These are phyloP conservation scores for Trichoderma sp. DNA, from an alignment of 2,329 filamentous ascomycete species.

Conservation along the genomic window DNA sequence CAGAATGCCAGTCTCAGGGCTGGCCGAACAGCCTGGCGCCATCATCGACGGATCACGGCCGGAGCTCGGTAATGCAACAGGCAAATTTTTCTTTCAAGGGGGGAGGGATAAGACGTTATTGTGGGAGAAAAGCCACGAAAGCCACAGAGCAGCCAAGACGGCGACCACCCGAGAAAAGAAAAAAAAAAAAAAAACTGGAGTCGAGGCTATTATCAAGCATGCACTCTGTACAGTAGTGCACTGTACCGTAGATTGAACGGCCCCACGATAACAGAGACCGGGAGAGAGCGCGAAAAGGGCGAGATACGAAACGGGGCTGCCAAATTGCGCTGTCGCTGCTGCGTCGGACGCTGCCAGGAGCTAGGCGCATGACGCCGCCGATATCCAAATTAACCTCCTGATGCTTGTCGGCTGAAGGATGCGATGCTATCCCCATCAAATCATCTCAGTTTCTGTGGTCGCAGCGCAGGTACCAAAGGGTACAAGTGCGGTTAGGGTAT, in stretches of 20 bases:
- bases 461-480: neutral
- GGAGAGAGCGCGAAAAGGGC: neutral
- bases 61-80: constrained; percentile 1
- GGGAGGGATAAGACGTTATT: neutral
- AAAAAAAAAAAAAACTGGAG: too few species aligned
- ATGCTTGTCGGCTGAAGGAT: neutral
- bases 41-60: neutral
- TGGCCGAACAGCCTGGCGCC: neutral
- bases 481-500: neutral
- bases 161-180: neutral
- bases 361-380: neutral
- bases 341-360: neutral
- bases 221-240: neutral
- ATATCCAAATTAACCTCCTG: neutral
- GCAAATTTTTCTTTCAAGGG: neutral
- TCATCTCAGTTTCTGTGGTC: neutral
- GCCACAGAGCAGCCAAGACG: neutral
- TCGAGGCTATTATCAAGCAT: neutral
- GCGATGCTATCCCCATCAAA: neutral
- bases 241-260: neutral
- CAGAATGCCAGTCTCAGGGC: neutral
- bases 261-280: neutral
- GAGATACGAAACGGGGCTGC: neutral
- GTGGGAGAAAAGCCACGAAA: neutral
- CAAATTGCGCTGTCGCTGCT: neutral